Conservation (phyloP, 2,329 filamentous ascomycete genomes). For the Colletotrichum eleusines region DNA sequence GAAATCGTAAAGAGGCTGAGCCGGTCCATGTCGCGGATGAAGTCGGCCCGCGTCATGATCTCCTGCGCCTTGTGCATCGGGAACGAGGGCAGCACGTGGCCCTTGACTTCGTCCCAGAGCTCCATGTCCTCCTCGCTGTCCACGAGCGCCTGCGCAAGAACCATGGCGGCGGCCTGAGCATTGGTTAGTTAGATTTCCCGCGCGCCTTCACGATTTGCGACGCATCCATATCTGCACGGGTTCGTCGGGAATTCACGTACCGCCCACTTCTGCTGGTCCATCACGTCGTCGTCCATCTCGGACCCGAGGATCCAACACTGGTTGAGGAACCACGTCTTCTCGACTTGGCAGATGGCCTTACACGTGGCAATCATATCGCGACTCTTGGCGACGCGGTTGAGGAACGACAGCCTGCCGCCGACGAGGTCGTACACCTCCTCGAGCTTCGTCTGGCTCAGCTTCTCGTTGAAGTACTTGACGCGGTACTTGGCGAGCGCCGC, state of each 20-base stretch:
- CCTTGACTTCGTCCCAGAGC: constrained; percentile 36
- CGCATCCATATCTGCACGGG: no score
- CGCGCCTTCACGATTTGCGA: no score
- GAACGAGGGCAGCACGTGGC: constrained; percentile 40
- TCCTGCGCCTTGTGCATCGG: constrained; percentile 86
- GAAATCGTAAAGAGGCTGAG: constrained; percentile 97
- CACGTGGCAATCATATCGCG: constrained; percentile 84
- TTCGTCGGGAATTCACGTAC: no score
- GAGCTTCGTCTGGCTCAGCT: constrained; percentile 65
- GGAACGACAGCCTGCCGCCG: constrained; percentile 87
- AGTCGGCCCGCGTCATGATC: constrained; percentile 96
- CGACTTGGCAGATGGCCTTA: constrained; percentile 75
- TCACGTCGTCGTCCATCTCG: constrained; percentile 95
- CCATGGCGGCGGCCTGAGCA: constrained; percentile 85
- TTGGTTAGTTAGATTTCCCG: not conserved
- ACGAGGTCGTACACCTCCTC: constrained; percentile 87
- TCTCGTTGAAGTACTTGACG: constrained; percentile 79
- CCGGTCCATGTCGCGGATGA: constrained; percentile 92
- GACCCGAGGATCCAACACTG: constrained; percentile 80
- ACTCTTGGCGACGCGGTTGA: constrained; percentile 91
- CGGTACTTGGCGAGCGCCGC: constrained; percentile 83
- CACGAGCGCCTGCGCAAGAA: constrained; percentile 91
- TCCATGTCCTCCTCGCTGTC: constrained; percentile 75
- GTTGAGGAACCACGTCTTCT: constrained; percentile 83
- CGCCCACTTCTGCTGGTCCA: constrained; percentile 97